Evolutionary conservation across 108 stramenopile species (phyloP), one percentile per base, ranked within the genome.

Genomic region (Conticribra weissflogii): DNA sequence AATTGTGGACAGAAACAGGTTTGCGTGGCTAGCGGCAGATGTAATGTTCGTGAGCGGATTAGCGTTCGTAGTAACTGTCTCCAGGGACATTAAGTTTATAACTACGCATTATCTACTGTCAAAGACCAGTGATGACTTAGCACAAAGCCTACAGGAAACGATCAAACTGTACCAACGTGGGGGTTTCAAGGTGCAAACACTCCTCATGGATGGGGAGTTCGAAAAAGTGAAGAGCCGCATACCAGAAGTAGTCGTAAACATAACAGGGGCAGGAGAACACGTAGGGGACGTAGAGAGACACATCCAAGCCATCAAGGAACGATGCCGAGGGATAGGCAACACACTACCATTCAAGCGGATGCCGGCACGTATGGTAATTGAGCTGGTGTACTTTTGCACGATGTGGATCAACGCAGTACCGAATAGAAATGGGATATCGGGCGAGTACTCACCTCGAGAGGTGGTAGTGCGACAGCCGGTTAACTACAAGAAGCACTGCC

Each of bases 11-110:
- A 2, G 45, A 15, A 53, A 80, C 22, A 34, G 55, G 9, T 12
- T 67, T 7, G 68, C 83, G 5, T 68, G 56, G 22, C 44, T 85
- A n/a, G 56, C 32, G 27, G 60, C 58, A 5, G 80, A 85, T 52
- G 67, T 53, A 27, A 68, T 85, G 56, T 53, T 72, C 33, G 80
- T 85, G 5, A 68, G 79, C 49, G 68, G 66, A 18, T n/a, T 4
- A 79, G 9, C 54, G 17, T 73, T 78, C 24, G 63, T 83, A 2
- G 53, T 76, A 16, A 72, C 75, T 3, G n/a, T n/a, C n/a, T n/a
- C n/a, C n/a, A n/a, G n/a, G n/a, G n/a, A n/a, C n/a, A n/a, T n/a
- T n/a, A n/a, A n/a, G 63, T 74, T 81, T 47, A 17, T 78, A 18
- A 86, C 82, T 0, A 56, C 64, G 0, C 60, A 76, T 31, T 54